Evolutionary conservation across 768 basidiomycete genomes (phyloP).

Genomic region (Albatrellus ellisii): DNA sequence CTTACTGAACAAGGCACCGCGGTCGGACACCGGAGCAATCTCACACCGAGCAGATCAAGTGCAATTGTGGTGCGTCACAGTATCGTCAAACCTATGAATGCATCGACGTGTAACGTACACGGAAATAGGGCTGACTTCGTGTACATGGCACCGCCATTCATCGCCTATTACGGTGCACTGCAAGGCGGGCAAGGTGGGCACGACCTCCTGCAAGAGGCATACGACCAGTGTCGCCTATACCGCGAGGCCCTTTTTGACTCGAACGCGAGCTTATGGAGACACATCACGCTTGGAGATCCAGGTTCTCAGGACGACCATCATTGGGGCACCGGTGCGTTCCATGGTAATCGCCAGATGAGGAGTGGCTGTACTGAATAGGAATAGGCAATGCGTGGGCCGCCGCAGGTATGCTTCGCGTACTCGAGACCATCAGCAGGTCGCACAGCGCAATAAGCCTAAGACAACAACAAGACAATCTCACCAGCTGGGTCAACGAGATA

Average conservation of each 20-base stretch:
- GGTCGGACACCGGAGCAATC: constrained; percentile 39
- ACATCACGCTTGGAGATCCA: constrained; percentile 35
- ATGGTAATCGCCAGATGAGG: background rate
- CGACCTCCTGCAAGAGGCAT: constrained; percentile 33
- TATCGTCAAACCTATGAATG: background rate
- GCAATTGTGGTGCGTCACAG: constrained; percentile 34
- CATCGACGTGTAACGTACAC: background rate
- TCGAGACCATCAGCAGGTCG: constrained; percentile 37
- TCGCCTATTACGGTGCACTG: constrained; percentile 51
- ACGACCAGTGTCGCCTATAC: constrained; percentile 44
- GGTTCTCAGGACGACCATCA: constrained; percentile 34
- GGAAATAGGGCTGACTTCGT: constrained; percentile 38
- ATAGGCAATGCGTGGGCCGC: constrained; percentile 61
- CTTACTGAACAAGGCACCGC: constrained; percentile 31
- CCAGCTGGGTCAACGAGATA: constrained; percentile 41
- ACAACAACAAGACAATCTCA: constrained; percentile 30
- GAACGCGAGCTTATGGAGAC: constrained; percentile 39
- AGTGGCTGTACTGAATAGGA: background rate
- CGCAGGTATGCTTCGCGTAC: constrained; percentile 49
- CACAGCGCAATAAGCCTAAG: constrained; percentile 23
- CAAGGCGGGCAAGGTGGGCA: constrained; percentile 23
- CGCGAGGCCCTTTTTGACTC: constrained; percentile 33
- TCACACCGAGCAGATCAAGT: constrained; percentile 40
- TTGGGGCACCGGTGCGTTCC: constrained; percentile 39
- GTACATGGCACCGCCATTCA: constrained; percentile 53